Percentiles rank a stretch among this genome's conserved stretches.
Conservation (phyloP, 768 basidiomycete species). For the Kwoniella europaea region DNA sequence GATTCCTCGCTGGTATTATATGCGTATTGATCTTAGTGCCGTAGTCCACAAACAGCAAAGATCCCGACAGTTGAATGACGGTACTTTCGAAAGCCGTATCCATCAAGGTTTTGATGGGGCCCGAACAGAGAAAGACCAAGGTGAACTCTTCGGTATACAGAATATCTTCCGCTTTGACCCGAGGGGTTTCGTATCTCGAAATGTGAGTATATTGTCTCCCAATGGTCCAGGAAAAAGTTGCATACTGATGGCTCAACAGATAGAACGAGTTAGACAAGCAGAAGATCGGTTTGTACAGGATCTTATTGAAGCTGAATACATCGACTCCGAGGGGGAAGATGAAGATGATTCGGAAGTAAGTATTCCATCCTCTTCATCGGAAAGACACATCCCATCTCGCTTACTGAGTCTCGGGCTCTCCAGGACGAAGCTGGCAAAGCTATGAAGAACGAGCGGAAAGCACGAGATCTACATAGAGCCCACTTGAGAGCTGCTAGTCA, state of each 20-base stretch:
- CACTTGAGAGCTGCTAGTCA: constrained; percentile 6
- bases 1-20: too few relatives aligned
- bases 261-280: constrained; percentile 40
- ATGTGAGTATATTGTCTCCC: constrained; percentile 29
- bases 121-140: constrained; percentile 37
- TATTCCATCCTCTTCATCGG: not conserved
- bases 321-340: constrained; percentile 35
- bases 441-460: constrained; percentile 39
- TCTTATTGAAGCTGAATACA: constrained; percentile 44
- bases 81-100: constrained; percentile 50
- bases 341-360: constrained; percentile 34
- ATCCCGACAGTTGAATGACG: constrained; percentile 49
- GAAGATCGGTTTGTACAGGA: constrained; percentile 50
- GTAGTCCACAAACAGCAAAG: constrained; percentile 50
- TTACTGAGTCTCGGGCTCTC: not conserved
- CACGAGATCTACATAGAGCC: constrained; percentile 17
- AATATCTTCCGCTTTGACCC: constrained; percentile 56
- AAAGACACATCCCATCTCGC: too few relatives aligned
- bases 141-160: constrained; percentile 54
- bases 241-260: constrained; percentile 25
- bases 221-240: not conserved
- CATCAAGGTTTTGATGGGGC: constrained; percentile 52
- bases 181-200: constrained; percentile 44
- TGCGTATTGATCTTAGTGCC: not conserved
- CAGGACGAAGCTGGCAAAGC: constrained; percentile 35